Conservation (phyloP, 176 grass and related monocot genomes). For the Oryza longistaminata region DNA sequence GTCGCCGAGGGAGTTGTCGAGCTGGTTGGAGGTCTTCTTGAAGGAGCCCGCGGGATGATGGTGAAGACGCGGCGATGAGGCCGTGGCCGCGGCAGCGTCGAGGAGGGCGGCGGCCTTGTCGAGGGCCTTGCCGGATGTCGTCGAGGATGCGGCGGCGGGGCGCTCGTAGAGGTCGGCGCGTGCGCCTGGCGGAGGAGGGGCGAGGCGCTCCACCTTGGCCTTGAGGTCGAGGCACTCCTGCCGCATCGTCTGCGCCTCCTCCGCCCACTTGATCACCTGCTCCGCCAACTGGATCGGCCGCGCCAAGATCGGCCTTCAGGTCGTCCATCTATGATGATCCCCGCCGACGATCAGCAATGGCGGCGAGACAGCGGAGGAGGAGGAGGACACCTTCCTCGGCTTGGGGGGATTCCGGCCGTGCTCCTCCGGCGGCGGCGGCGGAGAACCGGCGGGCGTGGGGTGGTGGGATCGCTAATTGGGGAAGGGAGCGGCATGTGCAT, state of each 20-base stretch:
- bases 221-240: conserved; percentile 84
- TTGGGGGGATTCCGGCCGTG: conserved; percentile 2
- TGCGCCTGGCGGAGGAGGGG: conserved; percentile 79
- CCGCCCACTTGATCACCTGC: conserved; percentile 84
- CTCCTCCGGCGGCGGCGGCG: conserved; percentile 30
- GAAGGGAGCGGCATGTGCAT: conserved; percentile 28
- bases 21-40: conserved; percentile 44
- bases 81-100: conserved; percentile 48
- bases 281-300: conserved; percentile 93
- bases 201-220: conserved; percentile 70
- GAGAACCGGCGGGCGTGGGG: neutral
- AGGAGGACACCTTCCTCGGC: no score
- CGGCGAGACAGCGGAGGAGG: neutral
- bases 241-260: conserved; percentile 58
- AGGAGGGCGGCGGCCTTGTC: conserved; percentile 59
- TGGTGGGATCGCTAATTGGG: conserved; percentile 19
- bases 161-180: conserved; percentile 91
- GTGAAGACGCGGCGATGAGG: conserved; percentile 54
- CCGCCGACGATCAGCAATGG: neutral
- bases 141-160: conserved; percentile 82
- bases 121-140: conserved; percentile 78
- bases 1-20: conserved; percentile 84
- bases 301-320: conserved; percentile 71
- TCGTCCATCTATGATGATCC: conserved; percentile 48
- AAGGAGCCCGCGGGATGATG: conserved; percentile 69